phyloP scores from a whole-genome alignment of 352 stramenopile species.

The Sclerospora graminicola region DNA sequence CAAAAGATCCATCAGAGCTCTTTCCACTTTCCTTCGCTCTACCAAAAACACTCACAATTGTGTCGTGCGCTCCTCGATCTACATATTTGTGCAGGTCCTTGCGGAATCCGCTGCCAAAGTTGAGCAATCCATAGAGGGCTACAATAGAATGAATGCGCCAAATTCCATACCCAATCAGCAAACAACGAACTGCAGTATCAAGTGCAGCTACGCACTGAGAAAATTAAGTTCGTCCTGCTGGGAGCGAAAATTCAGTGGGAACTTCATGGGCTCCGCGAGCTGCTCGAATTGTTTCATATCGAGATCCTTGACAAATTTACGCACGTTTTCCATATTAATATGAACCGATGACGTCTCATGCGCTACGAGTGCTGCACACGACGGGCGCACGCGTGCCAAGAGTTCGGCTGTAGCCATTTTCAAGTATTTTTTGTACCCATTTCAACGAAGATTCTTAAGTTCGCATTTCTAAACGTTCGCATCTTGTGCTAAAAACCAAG shows the following conservation, averaged over 20 bases:
- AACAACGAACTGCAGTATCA: background rate
- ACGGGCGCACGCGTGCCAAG: conserved; percentile 36
- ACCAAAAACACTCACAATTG: conserved; percentile 55
- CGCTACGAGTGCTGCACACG: conserved; percentile 38
- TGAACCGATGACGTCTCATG: conserved; percentile 34
- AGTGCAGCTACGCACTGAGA: conserved; percentile 30
- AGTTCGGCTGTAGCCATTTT: conserved; percentile 28
- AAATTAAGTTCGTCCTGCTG: conserved; percentile 72
- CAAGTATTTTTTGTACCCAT: background rate
- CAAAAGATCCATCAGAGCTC: background rate
- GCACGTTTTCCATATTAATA: conserved; percentile 38
- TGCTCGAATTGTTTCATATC: conserved; percentile 41
- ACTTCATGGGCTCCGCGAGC: conserved; percentile 37
- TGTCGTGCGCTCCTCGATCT: conserved; percentile 57
- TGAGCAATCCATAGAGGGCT: conserved; percentile 63
- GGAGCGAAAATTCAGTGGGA: conserved; percentile 69
- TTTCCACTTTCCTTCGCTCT: too few species aligned
- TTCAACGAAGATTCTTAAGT: background rate
- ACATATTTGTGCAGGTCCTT: conserved; percentile 70
- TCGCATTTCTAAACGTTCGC: background rate
- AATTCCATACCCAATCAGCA: background rate
- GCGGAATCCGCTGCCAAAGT: conserved; percentile 74
- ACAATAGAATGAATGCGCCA: background rate
- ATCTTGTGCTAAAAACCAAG: background rate
- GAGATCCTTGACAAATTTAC: conserved; percentile 36